A percentile compares a stretch with the other conserved stretches of the same genome.
These are phyloP conservation scores for Bertia moriformis DNA, from an alignment of 2,329 filamentous ascomycete species.

Conservation along the genomic window DNA sequence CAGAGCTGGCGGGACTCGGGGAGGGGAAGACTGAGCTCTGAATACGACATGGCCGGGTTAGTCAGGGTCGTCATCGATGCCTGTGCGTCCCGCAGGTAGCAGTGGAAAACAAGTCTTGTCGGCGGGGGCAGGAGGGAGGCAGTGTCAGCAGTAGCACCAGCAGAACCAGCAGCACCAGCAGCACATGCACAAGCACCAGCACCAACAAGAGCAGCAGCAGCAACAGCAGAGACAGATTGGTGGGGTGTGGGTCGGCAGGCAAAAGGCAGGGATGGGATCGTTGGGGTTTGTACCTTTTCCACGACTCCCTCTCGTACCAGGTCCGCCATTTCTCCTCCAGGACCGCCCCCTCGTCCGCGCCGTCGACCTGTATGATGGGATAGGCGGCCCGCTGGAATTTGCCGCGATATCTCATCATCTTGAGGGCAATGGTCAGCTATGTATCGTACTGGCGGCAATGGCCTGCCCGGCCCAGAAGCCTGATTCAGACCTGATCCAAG, in stretches of 20 bases:
- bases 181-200: constrained; percentile 33
- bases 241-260: too few species aligned
- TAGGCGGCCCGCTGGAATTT: background rate
- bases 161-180: constrained; percentile 47
- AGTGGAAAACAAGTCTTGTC: constrained; percentile 12
- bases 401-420: background rate
- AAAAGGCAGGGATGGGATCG: too few species aligned
- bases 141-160: constrained; percentile 43
- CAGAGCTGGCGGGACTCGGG: background rate
- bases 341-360: background rate
- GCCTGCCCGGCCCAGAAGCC: too few species aligned
- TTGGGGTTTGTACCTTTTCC: background rate
- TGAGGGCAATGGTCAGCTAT: too few species aligned
- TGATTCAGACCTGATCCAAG: too few species aligned
- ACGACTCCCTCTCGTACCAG: background rate
- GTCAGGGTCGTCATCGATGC: background rate
- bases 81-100: background rate
- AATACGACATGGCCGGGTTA: background rate
- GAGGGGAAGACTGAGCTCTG: background rate
- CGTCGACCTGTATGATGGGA: background rate
- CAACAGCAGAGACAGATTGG: too few species aligned
- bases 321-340: background rate
- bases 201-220: too few species aligned
- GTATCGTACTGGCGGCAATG: too few species aligned
- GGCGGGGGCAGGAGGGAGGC: constrained; percentile 46